Conservation (phyloP, 2,329 filamentous ascomycete species). For the Ophiostoma novo-ulmi region DNA sequence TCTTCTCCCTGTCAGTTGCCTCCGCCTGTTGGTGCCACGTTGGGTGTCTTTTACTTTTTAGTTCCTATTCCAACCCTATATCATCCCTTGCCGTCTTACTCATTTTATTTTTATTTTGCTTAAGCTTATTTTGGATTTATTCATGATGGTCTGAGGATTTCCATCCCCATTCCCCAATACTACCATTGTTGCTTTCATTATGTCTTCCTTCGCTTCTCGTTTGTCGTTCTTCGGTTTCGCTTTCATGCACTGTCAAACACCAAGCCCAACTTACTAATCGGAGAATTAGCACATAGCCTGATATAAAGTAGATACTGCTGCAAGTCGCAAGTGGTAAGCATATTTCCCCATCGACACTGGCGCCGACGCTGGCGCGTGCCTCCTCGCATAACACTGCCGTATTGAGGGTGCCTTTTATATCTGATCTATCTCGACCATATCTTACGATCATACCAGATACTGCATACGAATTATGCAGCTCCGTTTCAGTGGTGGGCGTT, state of each 20-base stretch:
- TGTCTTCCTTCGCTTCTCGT: background rate
- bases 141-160: background rate
- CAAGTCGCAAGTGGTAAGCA: background rate
- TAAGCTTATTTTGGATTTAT: background rate
- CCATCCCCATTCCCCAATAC: background rate
- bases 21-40: background rate
- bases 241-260: background rate
- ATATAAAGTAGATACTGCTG: background rate
- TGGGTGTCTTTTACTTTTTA: background rate
- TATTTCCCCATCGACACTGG: background rate
- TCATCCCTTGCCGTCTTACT: background rate
- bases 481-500: background rate
- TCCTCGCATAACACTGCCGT: slow-evolving; percentile 1
- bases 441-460: background rate
- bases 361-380: background rate
- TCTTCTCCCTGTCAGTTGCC: background rate
- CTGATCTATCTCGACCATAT: background rate
- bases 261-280: background rate
- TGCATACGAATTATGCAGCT: background rate
- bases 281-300: slow-evolving; percentile 8
- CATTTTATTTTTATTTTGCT: too few species aligned
- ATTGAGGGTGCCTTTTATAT: background rate
- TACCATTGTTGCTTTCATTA: background rate
- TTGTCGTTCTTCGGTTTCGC: background rate
- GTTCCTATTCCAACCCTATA: background rate